Conservation (phyloP, 306 rosid genomes). For the Pyrus communis region DNA sequence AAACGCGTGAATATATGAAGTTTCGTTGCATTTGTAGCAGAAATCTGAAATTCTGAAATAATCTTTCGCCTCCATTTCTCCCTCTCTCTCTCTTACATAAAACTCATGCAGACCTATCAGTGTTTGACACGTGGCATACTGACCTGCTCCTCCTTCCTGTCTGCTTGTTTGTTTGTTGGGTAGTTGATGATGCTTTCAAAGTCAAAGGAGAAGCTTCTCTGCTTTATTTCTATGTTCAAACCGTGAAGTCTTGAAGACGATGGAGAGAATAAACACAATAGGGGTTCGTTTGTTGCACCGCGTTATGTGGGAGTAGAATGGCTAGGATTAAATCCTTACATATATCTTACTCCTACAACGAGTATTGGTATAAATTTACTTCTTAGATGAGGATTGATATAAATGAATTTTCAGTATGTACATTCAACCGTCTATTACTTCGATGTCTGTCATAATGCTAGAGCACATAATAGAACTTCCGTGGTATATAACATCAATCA, state of each 20-base stretch:
- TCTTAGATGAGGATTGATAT: background rate
- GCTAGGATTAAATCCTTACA: background rate
- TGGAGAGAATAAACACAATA: too few species aligned
- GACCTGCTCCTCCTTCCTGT: background rate
- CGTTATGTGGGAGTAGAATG: too few species aligned
- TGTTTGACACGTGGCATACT: background rate
- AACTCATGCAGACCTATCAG: background rate
- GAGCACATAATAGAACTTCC: background rate
- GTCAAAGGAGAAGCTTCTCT: constrained; percentile 13
- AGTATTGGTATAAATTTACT: too few species aligned
- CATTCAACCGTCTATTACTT: too few species aligned
- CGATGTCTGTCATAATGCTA: background rate
- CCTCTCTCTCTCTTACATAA: too few species aligned
- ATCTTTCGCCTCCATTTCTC: background rate
- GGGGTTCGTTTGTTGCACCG: too few species aligned
- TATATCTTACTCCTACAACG: background rate
- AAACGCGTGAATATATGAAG: background rate
- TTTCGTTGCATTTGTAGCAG: background rate
- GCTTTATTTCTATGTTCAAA: background rate
- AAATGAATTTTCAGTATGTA: background rate
- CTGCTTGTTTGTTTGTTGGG: background rate
- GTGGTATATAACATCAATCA: too few species aligned
- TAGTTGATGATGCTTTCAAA: background rate
- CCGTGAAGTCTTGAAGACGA: background rate
- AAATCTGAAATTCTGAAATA: background rate